phyloP scores from a whole-genome alignment of 2,329 filamentous ascomycete genomes.

The Colletotrichum karsti region DNA sequence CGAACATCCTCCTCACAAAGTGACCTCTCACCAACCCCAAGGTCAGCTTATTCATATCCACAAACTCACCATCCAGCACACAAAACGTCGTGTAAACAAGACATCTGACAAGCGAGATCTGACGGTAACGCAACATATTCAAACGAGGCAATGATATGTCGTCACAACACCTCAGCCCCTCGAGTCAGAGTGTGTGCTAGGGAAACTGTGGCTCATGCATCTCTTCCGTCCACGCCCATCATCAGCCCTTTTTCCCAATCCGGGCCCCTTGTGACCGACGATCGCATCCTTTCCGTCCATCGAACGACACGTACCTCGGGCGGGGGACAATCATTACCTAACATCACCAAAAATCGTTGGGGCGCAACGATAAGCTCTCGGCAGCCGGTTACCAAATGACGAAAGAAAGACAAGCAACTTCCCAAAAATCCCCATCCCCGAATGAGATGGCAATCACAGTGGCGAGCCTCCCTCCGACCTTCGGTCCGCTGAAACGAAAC shows the following conservation, averaged over 20 bases:
- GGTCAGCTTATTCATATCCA: neutral
- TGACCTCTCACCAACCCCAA: neutral
- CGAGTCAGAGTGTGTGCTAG: neutral
- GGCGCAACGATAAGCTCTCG: neutral
- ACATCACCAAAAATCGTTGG: neutral
- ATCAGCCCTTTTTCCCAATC: neutral
- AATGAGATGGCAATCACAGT: neutral
- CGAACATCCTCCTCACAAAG: neutral
- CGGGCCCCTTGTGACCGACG: neutral
- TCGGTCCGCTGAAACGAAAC: slow-evolving; percentile 13
- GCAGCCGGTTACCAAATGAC: neutral
- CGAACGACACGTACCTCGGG: no score
- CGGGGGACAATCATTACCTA: no score
- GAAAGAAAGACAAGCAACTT: neutral
- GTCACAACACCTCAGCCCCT: neutral
- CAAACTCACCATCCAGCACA: neutral
- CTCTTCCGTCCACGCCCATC: neutral
- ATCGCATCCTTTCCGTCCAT: no score
- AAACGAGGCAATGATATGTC: neutral
- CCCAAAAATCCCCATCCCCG: neutral
- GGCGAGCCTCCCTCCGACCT: neutral
- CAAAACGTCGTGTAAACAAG: neutral
- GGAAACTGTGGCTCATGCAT: neutral
- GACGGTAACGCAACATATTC: neutral
- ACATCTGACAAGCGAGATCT: neutral